These are phyloP conservation scores for Jackrogersella minutella DNA, from an alignment of 495 filamentous ascomycete genomes.

Conservation along the genomic window DNA sequence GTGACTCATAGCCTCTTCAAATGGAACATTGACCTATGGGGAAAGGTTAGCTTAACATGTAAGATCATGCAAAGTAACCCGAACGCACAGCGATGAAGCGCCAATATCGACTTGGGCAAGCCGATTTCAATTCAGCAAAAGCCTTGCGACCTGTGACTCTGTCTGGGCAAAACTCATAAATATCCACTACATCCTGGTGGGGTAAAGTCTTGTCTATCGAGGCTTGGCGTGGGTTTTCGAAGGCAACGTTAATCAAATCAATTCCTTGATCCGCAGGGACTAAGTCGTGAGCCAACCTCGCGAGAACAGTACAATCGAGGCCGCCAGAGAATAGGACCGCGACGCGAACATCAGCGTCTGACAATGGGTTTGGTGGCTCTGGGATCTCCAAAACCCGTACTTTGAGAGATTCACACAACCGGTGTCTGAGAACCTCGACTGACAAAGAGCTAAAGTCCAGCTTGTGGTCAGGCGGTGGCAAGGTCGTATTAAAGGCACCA, in stretches of 20 bases:
- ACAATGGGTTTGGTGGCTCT: conserved; percentile 50
- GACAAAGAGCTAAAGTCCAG: conserved; percentile 60
- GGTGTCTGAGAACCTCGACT: conserved; percentile 63
- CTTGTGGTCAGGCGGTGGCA: conserved; percentile 47
- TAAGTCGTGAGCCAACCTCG: conserved; percentile 81
- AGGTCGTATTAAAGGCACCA: conserved; percentile 66
- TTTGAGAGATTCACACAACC: conserved; percentile 69
- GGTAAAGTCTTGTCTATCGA: conserved; percentile 30
- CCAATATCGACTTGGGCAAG: conserved; percentile 79
- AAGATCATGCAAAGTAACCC: not conserved
- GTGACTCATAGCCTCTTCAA: conserved; percentile 74
- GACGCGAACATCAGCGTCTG: conserved; percentile 59
- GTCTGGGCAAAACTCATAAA: conserved; percentile 88
- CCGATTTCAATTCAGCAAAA: conserved; percentile 71
- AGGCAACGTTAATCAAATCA: conserved; percentile 94
- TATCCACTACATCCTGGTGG: conserved; percentile 37
- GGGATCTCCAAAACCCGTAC: conserved; percentile 75
- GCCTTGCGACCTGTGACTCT: conserved; percentile 83
- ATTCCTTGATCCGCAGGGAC: conserved; percentile 72
- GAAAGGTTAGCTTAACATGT: conserved; percentile 14
- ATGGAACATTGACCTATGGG: conserved; percentile 81
- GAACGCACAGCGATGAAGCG: conserved; percentile 73
- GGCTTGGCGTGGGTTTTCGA: conserved; percentile 82
- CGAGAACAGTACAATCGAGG: conserved; percentile 89
- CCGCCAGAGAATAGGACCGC: conserved; percentile 95